phyloP scores from a whole-genome alignment of 306 rosid species.

The Prosopis cineraria region DNA sequence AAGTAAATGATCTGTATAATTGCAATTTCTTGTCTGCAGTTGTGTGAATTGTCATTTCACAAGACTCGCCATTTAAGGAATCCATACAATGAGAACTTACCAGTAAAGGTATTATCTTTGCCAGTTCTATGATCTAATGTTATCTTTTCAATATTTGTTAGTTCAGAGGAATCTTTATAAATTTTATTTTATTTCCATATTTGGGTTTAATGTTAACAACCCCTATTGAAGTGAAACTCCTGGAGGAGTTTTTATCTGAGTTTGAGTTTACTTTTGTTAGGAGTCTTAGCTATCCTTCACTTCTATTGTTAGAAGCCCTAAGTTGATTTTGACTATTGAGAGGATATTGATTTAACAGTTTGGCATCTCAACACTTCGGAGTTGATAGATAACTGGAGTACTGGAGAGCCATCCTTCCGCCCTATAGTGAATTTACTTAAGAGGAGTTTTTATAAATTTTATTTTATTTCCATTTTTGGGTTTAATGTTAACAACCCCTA shows the following conservation, averaged over 20 bases:
- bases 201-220: neutral
- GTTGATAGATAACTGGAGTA: neutral
- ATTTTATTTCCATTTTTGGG: neutral
- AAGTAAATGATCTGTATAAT: slow-evolving; percentile 39
- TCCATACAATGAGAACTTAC: slow-evolving; percentile 97
- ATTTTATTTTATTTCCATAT: neutral
- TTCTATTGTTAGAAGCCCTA: neutral
- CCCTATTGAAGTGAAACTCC: neutral
- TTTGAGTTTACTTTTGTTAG: neutral
- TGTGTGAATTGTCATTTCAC: slow-evolving; percentile 96
- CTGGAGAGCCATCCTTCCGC: neutral
- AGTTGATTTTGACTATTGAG: neutral
- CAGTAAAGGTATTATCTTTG: slow-evolving; percentile 81
- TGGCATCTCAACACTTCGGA: slow-evolving; percentile 7
- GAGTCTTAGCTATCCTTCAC: neutral
- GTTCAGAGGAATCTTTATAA: neutral
- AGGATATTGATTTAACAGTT: slow-evolving; percentile 12
- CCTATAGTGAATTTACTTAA: too few relatives aligned
- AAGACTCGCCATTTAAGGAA: slow-evolving; percentile 97
- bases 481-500: neutral
- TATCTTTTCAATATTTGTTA: slow-evolving; percentile 26
- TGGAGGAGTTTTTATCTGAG: neutral
- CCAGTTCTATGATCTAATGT: slow-evolving; percentile 26
- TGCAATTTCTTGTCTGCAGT: slow-evolving; percentile 60
- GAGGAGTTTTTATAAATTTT: neutral